Base-by-base conservation (phyloP, 176 grass and related monocot species). In the Puya raimondii region DNA sequence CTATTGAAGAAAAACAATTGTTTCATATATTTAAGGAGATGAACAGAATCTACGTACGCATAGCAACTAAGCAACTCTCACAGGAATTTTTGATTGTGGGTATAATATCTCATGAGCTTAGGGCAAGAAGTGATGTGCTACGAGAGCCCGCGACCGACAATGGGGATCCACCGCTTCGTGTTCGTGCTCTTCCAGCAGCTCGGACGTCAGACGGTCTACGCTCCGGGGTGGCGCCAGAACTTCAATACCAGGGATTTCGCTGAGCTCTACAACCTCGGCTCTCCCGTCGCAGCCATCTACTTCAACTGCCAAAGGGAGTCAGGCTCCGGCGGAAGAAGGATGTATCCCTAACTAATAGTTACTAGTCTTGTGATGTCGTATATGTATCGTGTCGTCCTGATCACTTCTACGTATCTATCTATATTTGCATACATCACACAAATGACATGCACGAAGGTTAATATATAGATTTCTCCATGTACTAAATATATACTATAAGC, bases 301-400 rank as follows among this genome's bases (percentile, higher is more conserved):
- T 97, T 92, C 86, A 92, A 97, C 74, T 87, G 93, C 71, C 93
- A 87, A 48, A 83, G 94, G 71, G 89, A 97, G 74, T 59, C 86
- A 0, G 86, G 89, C 17, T 85, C 86, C 3, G 89, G 94, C 12
- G 94, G 94, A 29, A 87, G 89, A 66, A 97, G 86, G 76, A 90
- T 83, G 80, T 80, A 67, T 20, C 56, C n/a, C 16, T 61, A 61
- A 61, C 21, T 18, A 42, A 7, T 7, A 1, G 0, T 42, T 42
- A 42, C 33, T 7, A 6, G 33, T 6, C 53, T 17, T 17, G 21
- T 61, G 17, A 10, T 10, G 9, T 7, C 22, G 9, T 22, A 16
- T 18, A 10, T 61, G 56, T 21, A 21, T 3, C 21, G 56, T 61
- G 17, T 61, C 9, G 17, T 13, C 20, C 56, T 18, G 52, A n/a